Base-by-base conservation (phyloP, 2,329 filamentous ascomycete species). In the Curvularia eragrostidis region DNA sequence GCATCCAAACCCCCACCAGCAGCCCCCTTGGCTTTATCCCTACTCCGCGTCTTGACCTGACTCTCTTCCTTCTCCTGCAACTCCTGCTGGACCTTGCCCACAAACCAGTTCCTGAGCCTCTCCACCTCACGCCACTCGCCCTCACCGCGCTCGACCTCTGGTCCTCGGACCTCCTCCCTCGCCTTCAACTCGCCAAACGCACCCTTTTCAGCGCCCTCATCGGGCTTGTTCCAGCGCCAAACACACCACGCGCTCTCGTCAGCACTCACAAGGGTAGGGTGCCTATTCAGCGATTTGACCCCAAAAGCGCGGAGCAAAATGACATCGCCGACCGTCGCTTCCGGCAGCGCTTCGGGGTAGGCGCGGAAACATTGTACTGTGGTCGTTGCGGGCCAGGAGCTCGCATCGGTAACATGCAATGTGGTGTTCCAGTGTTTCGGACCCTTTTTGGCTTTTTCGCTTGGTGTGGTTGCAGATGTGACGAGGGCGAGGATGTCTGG, bases 201-300 rank as follows among this genome's bases (percentile, higher is more conserved):
- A 19, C 68, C 67, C 5, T 60, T 69, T 48, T 68, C 67, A 9
- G 49, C 54, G 0, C 71, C 73, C 71, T 68, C 75, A 18, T 66
- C 62, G 39, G 56, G 70, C 61, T 64, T 73, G 0, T 64, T 68
- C 52, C 66, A 79, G 3, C 78, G 68, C 79, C 80, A 83, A 2
- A 82, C 80, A 55, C 79, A 81, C 81, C 81, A 83, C 2, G 72
- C 73, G 52, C 78, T 80, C 47, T 77, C 74, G 5, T 81, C 79
- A 1, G 67, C 72, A 32, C 78, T 81, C 8, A 78, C 50, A 8
- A 83, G 48, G 43, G 52, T 58, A 15, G 63, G 70, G 67, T 48
- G 71, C n/a, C 71, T 64, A 47, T 79, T 78, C 15, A 72, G 59
- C 13, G 73, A 78, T 64, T 75, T 78, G n/a, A 82, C 80, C 0